Conservation (phyloP, 805 yeast genomes). For the Spathaspora arborariae region DNA sequence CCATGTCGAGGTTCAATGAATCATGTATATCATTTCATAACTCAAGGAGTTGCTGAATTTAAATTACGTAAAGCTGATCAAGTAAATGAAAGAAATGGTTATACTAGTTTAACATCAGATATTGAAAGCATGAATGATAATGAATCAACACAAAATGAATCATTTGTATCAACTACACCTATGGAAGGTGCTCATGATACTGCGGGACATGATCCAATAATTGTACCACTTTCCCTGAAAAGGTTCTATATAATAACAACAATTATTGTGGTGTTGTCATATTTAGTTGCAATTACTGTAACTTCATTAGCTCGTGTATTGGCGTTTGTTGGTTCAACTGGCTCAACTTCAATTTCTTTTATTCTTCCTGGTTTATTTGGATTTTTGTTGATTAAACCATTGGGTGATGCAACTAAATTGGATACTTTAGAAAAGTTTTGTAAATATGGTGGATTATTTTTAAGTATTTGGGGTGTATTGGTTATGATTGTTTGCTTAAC, state of each 20-base stretch:
- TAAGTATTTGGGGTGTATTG: conserved; percentile 49
- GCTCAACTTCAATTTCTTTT: conserved; percentile 75
- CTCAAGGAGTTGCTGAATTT: conserved; percentile 24
- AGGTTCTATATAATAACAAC: conserved; percentile 50
- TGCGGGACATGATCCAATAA: conserved; percentile 44
- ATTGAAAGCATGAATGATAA: conserved; percentile 17
- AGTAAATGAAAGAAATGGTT: conserved; percentile 15
- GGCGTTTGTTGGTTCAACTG: conserved; percentile 78
- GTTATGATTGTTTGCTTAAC: conserved; percentile 55
- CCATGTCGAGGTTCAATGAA: conserved; percentile 74
- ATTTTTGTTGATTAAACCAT: conserved; percentile 47
- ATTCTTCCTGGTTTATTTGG: conserved; percentile 79
- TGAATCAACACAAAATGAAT: conserved; percentile 26
- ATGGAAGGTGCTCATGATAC: conserved; percentile 46
- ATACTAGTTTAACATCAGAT: conserved; percentile 26
- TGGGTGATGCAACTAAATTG: conserved; percentile 22
- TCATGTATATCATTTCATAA: conserved; percentile 55
- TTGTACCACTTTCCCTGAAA: conserved; percentile 45
- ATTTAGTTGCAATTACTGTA: conserved; percentile 54
- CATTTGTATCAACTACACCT: conserved; percentile 41
- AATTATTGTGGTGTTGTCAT: conserved; percentile 43
- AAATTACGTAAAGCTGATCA: conserved; percentile 17
- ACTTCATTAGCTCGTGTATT: conserved; percentile 65
- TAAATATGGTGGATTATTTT: conserved; percentile 38
- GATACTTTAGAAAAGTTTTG: conserved; percentile 27